Base-by-base conservation (phyloP, 2,329 filamentous ascomycete species). In the Botrytis squamosa region DNA sequence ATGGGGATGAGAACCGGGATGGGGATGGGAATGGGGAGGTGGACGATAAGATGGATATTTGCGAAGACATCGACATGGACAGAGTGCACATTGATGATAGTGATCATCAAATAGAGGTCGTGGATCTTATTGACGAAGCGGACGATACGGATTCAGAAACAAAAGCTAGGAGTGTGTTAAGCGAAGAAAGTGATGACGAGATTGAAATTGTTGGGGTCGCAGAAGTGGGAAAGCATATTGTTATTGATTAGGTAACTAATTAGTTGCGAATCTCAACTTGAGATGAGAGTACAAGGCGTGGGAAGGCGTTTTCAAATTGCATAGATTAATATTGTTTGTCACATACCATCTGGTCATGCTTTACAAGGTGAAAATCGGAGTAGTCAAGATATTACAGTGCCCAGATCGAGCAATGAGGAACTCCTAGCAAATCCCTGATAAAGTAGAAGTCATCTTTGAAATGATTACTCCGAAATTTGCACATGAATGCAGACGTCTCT, bases 231-330 rank as follows among this genome's bases (percentile, higher is more conserved):
- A 33, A 38, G 38, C 52, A 29, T 57, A 25, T 57, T 33, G n/a
- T 69, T 44, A 42, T 69, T 69, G 66, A 69, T 25, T 69, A 69
- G n/a, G 29, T 57, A n/a, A 18, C 10, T 42, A 22, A 14, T 62
- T 20, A 7, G 38, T 6, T 42, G 65, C 14, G n/a, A 33, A n/a
- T 55, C 10, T 55, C 25, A 4, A 57, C 10, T 42, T 6, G 38
- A 9, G 25, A 52, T 22, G 38, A 22, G n/a, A 1, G 18, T 5
- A 20, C 3, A 25, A 33, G 18, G 3, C 29, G 25, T 52, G 29
- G 20, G 25, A 6, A 10, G 20, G 3, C 16, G 20, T 49, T 66
- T 29, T 36, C 2, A 38, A 8, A 38, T 66, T 66, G 22, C 44
- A 66, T 38, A 49, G 12, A 18, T 66, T 10, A 38, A 10, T 25